Evolutionary conservation across 345 rosid species (phyloP), one percentile per base, ranked within the genome.

Genomic region (Eutrema japonicum): DNA sequence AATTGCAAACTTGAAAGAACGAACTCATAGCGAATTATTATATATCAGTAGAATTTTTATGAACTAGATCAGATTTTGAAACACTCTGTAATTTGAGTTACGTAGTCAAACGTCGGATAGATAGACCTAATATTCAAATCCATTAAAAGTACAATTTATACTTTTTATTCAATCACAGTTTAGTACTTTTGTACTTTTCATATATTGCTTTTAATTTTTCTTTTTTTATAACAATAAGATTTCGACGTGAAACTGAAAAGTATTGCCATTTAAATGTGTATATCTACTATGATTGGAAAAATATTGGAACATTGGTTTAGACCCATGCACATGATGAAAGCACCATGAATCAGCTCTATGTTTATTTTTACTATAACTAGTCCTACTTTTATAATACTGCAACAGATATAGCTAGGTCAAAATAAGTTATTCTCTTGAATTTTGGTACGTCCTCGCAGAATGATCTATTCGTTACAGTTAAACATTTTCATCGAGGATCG

Each of bases 61-160:
- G 42, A 18, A 14, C 11, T 55, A 13, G 11, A n/a, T 11, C 60
- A 7, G n/a, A 33, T 32, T 13, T 55, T 33, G 11, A 33, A 32
- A 32, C 10, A 40, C 11, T 18, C 18, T 56, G 53, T 18, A 11
- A 18, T 55, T 35, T 43, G 36, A 2, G 7, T 57, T 46, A 69
- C 56, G 55, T 51, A 51, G 56, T 45, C 27, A 35, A 22, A n/a
- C 22, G 27, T 56, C 36, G 26, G 27, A 35, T 54, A 30, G n/a
- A 35, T 70, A 46, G 22, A 70, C n/a, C 57, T 46, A 3, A 57
- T 48, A 22, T 38, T 70, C 16, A 47, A 48, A 59, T 58, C 41
- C 58, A 59, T 59, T 57, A 6, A 49, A 55, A 50, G 26, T 51
- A 62, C 45, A 32, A 22, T 30, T 49, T 61, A 18, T 18, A 51